Conservation (phyloP, 2,329 filamentous ascomycete species). For the Beauveria sp. region DNA sequence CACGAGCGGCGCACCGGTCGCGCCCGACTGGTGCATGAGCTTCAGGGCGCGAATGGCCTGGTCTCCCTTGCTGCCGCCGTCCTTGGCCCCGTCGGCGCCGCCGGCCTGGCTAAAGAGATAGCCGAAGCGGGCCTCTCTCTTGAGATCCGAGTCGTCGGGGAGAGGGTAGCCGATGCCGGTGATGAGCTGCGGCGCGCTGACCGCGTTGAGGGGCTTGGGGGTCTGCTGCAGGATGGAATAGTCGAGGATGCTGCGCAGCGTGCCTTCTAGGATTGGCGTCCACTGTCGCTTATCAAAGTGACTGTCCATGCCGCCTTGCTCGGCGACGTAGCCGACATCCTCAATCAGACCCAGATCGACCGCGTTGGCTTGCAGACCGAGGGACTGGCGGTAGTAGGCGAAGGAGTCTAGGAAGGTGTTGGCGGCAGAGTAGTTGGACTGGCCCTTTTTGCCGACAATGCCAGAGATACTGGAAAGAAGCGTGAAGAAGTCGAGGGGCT, state of each 20-base stretch:
- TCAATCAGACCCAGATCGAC: slow-evolving; percentile 30
- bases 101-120: slow-evolving; percentile 9
- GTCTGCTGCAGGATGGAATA: slow-evolving; percentile 23
- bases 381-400: slow-evolving; percentile 23
- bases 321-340: slow-evolving; percentile 27
- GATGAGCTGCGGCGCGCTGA: slow-evolving; percentile 19
- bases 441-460: slow-evolving; percentile 23
- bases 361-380: slow-evolving; percentile 14
- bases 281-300: slow-evolving; percentile 12
- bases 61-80: slow-evolving; percentile 5
- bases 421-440: slow-evolving; percentile 32
- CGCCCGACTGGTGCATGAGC: slow-evolving; percentile 11
- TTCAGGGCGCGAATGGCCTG: slow-evolving; percentile 13
- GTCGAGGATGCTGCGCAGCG: slow-evolving; percentile 21
- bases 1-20: slow-evolving; percentile 11
- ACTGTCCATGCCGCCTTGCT: slow-evolving; percentile 4
- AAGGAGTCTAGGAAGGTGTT: slow-evolving; percentile 33
- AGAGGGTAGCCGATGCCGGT: slow-evolving; percentile 19
- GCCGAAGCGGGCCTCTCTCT: slow-evolving; percentile 19
- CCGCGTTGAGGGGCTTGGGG: slow-evolving; percentile 10
- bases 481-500: slow-evolving; percentile 27
- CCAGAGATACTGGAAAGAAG: slow-evolving; percentile 24
- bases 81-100: slow-evolving; percentile 1
- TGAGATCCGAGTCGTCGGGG: slow-evolving; percentile 17
- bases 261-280: slow-evolving; percentile 21